These are phyloP conservation scores for Theileria annulata DNA, from an alignment of 169 alveolate genomes.

Conservation along the genomic window DNA sequence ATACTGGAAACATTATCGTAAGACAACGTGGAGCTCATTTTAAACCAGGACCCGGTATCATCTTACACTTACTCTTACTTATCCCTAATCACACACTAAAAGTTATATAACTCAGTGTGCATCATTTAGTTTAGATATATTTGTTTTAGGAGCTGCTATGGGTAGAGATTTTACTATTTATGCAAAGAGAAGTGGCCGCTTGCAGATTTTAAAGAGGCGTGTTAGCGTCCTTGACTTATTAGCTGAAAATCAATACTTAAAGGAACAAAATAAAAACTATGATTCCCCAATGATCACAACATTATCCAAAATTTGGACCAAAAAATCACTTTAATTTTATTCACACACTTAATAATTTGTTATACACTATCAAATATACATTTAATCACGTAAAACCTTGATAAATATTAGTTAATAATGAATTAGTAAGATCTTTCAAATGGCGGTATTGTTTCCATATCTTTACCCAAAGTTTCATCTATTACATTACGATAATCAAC, in stretches of 20 bases:
- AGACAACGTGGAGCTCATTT: slow-evolving; percentile 86
- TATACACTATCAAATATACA: no score
- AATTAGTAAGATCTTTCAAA: slow-evolving; percentile 73
- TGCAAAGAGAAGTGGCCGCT: slow-evolving; percentile 71
- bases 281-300: slow-evolving; percentile 70
- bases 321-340: slow-evolving; percentile 5
- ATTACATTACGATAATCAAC: slow-evolving; percentile 86
- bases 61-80: background rate
- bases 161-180: slow-evolving; percentile 76
- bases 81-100: background rate
- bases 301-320: slow-evolving; percentile 73
- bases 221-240: slow-evolving; percentile 70
- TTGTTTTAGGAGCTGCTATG: slow-evolving; percentile 46
- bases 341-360: no score
- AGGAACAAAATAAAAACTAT: slow-evolving; percentile 37
- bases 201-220: slow-evolving; percentile 67
- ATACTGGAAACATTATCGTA: slow-evolving; percentile 81
- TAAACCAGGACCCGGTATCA: slow-evolving; percentile 84
- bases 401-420: background rate
- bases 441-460: slow-evolving; percentile 88
- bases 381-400: no score
- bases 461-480: slow-evolving; percentile 85
- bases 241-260: slow-evolving; percentile 61
- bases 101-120: background rate
- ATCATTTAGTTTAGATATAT: background rate